Percentiles rank a stretch among this genome's conserved stretches.
Conservation (phyloP, 352 stramenopile species). For the Globisporangium okanoganense region DNA sequence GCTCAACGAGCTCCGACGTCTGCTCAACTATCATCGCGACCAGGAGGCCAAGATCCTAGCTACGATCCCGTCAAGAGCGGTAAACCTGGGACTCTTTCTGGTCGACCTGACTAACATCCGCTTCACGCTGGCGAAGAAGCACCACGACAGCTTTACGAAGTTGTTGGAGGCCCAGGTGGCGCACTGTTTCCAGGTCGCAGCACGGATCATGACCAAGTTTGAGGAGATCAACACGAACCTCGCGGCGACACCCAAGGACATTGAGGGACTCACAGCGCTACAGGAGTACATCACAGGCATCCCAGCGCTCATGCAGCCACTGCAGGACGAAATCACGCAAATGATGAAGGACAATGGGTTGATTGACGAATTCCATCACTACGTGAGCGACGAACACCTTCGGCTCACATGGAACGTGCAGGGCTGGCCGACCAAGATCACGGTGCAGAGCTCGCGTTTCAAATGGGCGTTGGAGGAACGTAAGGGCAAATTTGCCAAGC, state of each 20-base stretch:
- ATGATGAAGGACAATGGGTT: constrained; percentile 79
- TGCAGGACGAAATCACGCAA: constrained; percentile 77
- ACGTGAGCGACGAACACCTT: constrained; percentile 84
- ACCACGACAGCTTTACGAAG: constrained; percentile 68
- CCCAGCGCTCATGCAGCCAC: constrained; percentile 56
- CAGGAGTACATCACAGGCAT: constrained; percentile 86
- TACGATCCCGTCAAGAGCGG: constrained; percentile 49
- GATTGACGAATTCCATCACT: constrained; percentile 81
- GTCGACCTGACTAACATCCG: constrained; percentile 82
- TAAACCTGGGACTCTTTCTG: constrained; percentile 77
- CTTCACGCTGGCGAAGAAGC: constrained; percentile 69
- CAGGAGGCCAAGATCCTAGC: constrained; percentile 70
- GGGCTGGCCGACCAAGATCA: constrained; percentile 88
- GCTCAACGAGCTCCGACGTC: constrained; percentile 62
- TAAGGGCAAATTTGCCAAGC: constrained; percentile 87
- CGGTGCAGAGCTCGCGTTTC: constrained; percentile 72
- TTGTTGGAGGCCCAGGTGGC: constrained; percentile 64
- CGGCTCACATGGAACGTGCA: constrained; percentile 88
- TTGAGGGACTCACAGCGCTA: constrained; percentile 87
- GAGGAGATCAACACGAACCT: constrained; percentile 85
- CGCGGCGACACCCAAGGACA: constrained; percentile 81
- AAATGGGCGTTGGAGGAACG: constrained; percentile 75
- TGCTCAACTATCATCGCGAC: constrained; percentile 59
- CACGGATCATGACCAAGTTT: constrained; percentile 76
- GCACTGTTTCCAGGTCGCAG: constrained; percentile 65